These are phyloP conservation scores for Lepidopterella palustris DNA, from an alignment of 495 filamentous ascomycete genomes.

Conservation along the genomic window DNA sequence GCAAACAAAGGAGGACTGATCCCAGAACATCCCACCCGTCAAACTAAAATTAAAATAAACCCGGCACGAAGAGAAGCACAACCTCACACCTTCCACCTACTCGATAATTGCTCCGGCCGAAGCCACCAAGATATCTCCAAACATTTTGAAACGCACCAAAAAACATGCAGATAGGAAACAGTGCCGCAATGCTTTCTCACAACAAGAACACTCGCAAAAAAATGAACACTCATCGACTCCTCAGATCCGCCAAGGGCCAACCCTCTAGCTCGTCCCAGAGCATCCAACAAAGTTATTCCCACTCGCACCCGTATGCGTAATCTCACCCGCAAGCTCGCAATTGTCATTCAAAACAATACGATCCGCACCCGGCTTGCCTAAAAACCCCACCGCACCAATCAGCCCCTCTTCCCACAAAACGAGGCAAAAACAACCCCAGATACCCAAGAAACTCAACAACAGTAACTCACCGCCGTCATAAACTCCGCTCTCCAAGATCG, in stretches of 20 bases:
- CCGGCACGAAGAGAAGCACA: no score
- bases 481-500: conserved; percentile 49
- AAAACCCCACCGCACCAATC: background rate
- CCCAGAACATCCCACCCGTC: no score
- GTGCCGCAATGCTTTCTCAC: no score
- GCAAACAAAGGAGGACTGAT: no score
- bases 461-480: conserved; percentile 47
- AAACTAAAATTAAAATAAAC: no score
- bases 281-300: conserved; percentile 61
- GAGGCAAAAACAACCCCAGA: background rate
- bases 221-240: background rate
- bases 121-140: no score
- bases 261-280: conserved; percentile 8
- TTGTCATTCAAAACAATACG: conserved; percentile 59
- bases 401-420: background rate
- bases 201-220: background rate
- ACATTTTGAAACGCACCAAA: no score
- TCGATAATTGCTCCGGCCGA: no score
- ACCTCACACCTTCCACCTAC: no score
- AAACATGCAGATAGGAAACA: no score
- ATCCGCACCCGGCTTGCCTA: conserved; percentile 60
- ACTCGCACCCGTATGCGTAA: conserved; percentile 64
- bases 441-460: background rate
- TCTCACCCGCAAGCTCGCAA: conserved; percentile 50
- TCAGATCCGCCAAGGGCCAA: background rate